Evolutionary conservation across 768 basidiomycete genomes (phyloP).

Genomic region (Dendrothele bispora): DNA sequence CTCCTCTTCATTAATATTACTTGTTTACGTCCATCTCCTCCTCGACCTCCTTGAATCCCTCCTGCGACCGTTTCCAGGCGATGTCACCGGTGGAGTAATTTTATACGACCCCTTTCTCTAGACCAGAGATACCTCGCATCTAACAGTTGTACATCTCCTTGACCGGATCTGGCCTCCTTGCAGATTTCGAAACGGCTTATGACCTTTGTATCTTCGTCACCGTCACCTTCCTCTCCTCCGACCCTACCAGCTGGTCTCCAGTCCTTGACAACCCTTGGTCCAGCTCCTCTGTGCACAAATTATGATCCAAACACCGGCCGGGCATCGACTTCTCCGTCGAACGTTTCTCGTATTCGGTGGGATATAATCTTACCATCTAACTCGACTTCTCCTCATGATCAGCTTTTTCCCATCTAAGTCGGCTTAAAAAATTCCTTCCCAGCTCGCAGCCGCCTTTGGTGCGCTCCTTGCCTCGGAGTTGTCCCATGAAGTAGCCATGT

Average conservation of each 20-base stretch:
- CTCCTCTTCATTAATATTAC: too few relatives aligned
- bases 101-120: constrained; percentile 56
- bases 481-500: constrained; percentile 70
- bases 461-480: constrained; percentile 76
- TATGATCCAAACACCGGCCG: constrained; percentile 79
- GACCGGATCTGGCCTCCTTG: constrained; percentile 60
- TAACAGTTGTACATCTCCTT: constrained; percentile 61
- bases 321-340: constrained; percentile 75
- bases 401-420: too few relatives aligned
- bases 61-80: constrained; percentile 68
- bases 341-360: constrained; percentile 76
- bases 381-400: too few relatives aligned
- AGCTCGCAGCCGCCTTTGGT: constrained; percentile 67
- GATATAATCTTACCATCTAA: too few relatives aligned
- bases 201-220: constrained; percentile 60
- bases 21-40: constrained; percentile 51
- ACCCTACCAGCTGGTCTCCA: constrained; percentile 71
- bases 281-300: constrained; percentile 63
- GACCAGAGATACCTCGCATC: constrained; percentile 59
- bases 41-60: constrained; percentile 63
- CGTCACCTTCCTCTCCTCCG: constrained; percentile 50
- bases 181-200: constrained; percentile 68
- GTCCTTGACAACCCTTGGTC: constrained; percentile 68
- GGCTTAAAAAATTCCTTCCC: constrained; percentile 57
- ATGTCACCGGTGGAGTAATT: constrained; percentile 63